These are phyloP conservation scores for Hypoxylon sp. DNA, from an alignment of 2,329 filamentous ascomycete species.

Conservation along the genomic window DNA sequence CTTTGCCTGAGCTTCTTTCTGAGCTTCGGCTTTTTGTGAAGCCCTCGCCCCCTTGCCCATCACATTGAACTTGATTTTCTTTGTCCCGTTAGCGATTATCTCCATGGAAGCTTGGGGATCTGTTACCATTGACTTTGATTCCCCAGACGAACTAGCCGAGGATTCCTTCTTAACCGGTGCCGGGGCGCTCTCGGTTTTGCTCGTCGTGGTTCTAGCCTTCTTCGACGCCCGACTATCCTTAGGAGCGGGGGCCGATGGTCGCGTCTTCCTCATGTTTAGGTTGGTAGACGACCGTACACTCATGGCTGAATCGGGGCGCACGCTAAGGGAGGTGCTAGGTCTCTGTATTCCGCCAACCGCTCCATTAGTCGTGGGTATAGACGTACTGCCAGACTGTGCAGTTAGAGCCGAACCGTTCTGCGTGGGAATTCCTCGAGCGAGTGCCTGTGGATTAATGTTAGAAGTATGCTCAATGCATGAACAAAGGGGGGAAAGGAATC, in stretches of 20 bases:
- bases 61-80: constrained; percentile 74
- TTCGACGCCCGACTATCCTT: constrained; percentile 59
- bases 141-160: constrained; percentile 12
- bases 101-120: constrained; percentile 64
- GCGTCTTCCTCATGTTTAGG: constrained; percentile 72
- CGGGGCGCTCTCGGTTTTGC: constrained; percentile 29
- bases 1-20: constrained; percentile 29
- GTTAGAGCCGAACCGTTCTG: constrained; percentile 48
- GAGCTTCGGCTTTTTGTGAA: constrained; percentile 57
- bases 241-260: constrained; percentile 63
- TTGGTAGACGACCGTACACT: constrained; percentile 58
- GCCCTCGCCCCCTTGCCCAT: constrained; percentile 72
- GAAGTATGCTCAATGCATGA: constrained; percentile 3
- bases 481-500: constrained; percentile 4
- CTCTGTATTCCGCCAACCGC: constrained; percentile 46
- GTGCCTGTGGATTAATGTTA: constrained; percentile 52
- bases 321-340: constrained; percentile 61
- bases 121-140: constrained; percentile 10
- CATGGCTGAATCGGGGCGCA: constrained; percentile 61
- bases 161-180: constrained; percentile 15
- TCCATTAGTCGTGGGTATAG: constrained; percentile 54
- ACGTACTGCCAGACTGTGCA: constrained; percentile 64
- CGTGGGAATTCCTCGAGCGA: constrained; percentile 55
- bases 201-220: constrained; percentile 53
- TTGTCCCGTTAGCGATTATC: constrained; percentile 71